phyloP scores from a whole-genome alignment of 176 grass and related monocot species.

The Triticum dicoccoides region DNA sequence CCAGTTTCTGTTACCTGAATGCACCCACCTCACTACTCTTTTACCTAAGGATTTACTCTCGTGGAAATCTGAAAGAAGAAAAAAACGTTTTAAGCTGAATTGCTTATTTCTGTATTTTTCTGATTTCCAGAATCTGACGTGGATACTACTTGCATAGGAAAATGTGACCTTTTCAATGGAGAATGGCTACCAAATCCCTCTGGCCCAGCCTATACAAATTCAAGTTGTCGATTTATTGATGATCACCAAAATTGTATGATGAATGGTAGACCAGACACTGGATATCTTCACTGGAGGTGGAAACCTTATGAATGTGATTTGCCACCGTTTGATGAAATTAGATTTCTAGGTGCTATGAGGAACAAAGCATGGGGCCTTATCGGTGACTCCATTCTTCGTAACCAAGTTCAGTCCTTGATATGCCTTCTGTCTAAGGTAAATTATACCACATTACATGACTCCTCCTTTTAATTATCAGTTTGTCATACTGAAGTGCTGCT shows the following conservation, averaged over 20 bases:
- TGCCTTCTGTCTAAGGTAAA: slow-evolving; percentile 86
- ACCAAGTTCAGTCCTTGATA: slow-evolving; percentile 80
- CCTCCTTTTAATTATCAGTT: not conserved
- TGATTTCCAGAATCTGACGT: slow-evolving; percentile 31
- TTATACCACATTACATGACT: not conserved
- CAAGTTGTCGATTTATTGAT: slow-evolving; percentile 70
- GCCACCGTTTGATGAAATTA: slow-evolving; percentile 46
- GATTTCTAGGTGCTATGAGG: slow-evolving; percentile 67
- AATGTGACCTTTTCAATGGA: slow-evolving; percentile 63
- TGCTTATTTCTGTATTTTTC: not conserved
- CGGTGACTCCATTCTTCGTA: slow-evolving; percentile 87
- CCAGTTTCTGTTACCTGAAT: not conserved
- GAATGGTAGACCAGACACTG: slow-evolving; percentile 66
- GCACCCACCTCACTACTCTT: not conserved
- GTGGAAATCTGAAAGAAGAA: slow-evolving; percentile 15
- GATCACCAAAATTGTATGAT: slow-evolving; percentile 74
- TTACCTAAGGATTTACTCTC: not conserved
- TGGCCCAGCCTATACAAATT: slow-evolving; percentile 79
- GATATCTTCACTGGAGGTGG: slow-evolving; percentile 74
- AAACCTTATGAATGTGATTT: slow-evolving; percentile 73
- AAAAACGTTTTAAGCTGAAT: not conserved
- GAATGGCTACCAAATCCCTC: slow-evolving; percentile 63
- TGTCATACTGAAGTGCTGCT: not conserved
- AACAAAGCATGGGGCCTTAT: slow-evolving; percentile 73
- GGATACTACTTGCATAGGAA: slow-evolving; percentile 16